Base-by-base conservation (phyloP, 192 early-diverging fungal genomes). In the Backusella circina region DNA sequence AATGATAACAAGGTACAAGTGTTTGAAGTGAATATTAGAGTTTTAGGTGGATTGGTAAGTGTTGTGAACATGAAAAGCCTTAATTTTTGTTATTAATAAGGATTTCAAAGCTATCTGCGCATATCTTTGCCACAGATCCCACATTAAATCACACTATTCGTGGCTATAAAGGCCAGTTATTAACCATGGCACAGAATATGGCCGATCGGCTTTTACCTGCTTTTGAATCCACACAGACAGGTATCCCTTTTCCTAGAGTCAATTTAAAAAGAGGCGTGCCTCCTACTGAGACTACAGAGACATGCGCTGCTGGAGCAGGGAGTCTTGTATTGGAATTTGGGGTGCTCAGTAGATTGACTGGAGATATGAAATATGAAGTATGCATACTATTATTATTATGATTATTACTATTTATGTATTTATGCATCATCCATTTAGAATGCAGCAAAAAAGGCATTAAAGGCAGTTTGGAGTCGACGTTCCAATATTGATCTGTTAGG, bases 271-370 rank as follows among this genome's bases (percentile, higher is more conserved):
- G 84, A 31, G 97, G 97, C 0, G 92, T 95, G 2, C 74, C 88
- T 1, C 57, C 71, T 23, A 80, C 85, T 5, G 95, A 96, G 73
- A 91, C 92, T 0, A 64, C 86, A 0, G 89, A 89, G 65, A 96
- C 95, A 5, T 96, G 93, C 79, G 84, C 92, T 0, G 95, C 96
- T 21, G 96, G 96, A 13, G 93, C 91, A n/a, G 97, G 96, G 2
- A 96, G 95, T 41, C 83, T 98, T 57, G 74, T 98, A 32, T 83
- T 99, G 10, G 97, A 99, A 74, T 98, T 98, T 89, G 96, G 95
- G 44, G 88, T 93, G 6, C 80, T 99, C 30, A 95, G 94, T 72
- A 87, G 96, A 35, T 84, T 97, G 37, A 94, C 94, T 0, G 93
- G 92, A 12, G 85, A 95, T 77, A 79, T 87, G 4, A 81, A 82